Base-by-base conservation (phyloP, 148 eudicot genomes). In the Drosera capensis region DNA sequence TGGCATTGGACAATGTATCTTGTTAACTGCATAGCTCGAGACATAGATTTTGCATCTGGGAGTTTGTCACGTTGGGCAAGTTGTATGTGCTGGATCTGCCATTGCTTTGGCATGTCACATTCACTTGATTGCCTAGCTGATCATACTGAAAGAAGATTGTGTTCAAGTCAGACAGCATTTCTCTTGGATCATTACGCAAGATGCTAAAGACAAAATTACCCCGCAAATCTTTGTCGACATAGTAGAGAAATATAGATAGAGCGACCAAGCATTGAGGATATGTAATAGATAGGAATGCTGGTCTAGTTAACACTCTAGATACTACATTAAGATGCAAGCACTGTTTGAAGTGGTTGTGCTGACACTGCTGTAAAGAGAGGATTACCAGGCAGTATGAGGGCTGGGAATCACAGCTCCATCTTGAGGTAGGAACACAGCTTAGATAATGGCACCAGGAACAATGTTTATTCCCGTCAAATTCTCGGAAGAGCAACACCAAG, bases 391-490 rank as follows among this genome's bases (percentile, higher is more conserved):
- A 88, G 49, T 78, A 74, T 6, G 59, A 50, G 23, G 80, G 66
- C 53, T 73, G 34, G 12, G 77, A 31, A 39, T 71, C 48, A 65
- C 96, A 80, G 59, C 65, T 83, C 92, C 86, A 74, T 49, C 56
- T 62, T 45, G 80, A 68, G 36, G 86, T 71, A 50, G 90, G 86
- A 29, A 83, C 59, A 56, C 94, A 83, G 34, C 79, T 83, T 55
- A 83, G 46, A 49, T 88, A 77, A 62, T 75, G 96, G 72, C 96
- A 83, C 92, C 96, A 83, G 14, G 94, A 83, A 38, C 96, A 88
- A 38, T 69, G 72, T n/a, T 79, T 72, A 45, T 83, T 80, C 14
- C 63, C 72, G 55, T 88, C 71, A 37, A 63, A 68, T 25, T 81
- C 94, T 20, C 60, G 86, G 45, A 83, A 77, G 34, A 82, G 68